These are phyloP conservation scores for Laetiporus sulphureus DNA, from an alignment of 1,284 basidiomycete species.

Conservation along the genomic window DNA sequence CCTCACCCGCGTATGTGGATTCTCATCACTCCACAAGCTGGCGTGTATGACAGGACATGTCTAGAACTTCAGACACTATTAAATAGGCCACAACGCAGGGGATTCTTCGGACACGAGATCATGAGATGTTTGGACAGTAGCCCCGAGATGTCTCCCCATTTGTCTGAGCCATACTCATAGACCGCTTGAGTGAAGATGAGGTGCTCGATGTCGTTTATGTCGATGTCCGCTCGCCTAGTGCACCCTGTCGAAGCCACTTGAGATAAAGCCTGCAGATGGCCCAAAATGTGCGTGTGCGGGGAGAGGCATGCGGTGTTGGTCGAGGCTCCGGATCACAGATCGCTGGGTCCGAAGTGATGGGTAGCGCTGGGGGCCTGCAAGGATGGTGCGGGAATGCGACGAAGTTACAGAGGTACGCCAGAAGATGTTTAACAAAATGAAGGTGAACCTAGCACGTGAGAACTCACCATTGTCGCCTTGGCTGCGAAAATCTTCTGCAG, in stretches of 20 bases:
- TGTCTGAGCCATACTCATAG: constrained; percentile 72
- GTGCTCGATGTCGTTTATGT: constrained; percentile 44
- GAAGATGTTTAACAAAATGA: too few species aligned
- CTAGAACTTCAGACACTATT: constrained; percentile 30
- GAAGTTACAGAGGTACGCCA: too few species aligned
- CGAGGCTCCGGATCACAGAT: too few species aligned
- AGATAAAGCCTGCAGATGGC: background rate
- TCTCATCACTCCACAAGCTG: constrained; percentile 44
- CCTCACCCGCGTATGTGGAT: constrained; percentile 64
- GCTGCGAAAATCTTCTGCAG: too few species aligned
- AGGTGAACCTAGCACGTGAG: too few species aligned
- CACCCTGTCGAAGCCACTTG: background rate
- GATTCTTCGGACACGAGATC: constrained; percentile 47
- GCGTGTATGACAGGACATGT: constrained; percentile 62
- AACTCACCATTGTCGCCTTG: too few species aligned
- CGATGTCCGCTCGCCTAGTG: constrained; percentile 9
- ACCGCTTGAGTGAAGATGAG: constrained; percentile 82
- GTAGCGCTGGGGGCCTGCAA: too few species aligned
- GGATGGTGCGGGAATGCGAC: too few species aligned
- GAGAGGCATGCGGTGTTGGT: background rate
- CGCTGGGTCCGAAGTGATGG: too few species aligned
- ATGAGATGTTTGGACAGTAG: constrained; percentile 64
- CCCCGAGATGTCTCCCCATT: constrained; percentile 68
- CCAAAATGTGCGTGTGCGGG: background rate
- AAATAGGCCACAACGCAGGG: constrained; percentile 1